Conservation (phyloP, 2,329 filamentous ascomycete genomes). For the Hypoxylon sp. region DNA sequence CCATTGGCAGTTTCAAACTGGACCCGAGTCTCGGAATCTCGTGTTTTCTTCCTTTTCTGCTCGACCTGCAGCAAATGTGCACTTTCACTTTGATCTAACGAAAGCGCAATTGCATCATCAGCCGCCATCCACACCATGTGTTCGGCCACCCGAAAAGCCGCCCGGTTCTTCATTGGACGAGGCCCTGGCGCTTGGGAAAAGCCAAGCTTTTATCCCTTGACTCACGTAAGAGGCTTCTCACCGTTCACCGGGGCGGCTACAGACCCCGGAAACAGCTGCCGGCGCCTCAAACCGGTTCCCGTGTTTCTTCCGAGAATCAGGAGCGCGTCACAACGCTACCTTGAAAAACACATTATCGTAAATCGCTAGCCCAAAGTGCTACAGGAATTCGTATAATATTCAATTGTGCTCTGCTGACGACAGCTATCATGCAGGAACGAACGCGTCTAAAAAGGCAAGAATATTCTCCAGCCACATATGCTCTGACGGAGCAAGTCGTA, state of each 20-base stretch:
- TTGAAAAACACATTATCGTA: background rate
- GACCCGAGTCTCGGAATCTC: constrained; percentile 30
- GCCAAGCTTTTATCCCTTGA: constrained; percentile 31
- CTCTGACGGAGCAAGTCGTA: background rate
- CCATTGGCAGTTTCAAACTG: constrained; percentile 15
- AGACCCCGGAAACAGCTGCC: constrained; percentile 4
- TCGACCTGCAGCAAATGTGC: constrained; percentile 28
- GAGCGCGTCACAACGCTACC: background rate
- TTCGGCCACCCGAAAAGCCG: constrained; percentile 21
- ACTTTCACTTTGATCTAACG: constrained; percentile 9
- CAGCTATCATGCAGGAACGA: background rate
- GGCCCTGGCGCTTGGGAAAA: constrained; percentile 17
- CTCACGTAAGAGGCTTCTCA: constrained; percentile 19
- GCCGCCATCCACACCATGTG: constrained; percentile 21
- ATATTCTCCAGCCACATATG: background rate
- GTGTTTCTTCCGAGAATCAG: constrained; percentile 12
- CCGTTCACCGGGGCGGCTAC: constrained; percentile 21
- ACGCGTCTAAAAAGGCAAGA: background rate
- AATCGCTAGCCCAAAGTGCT: too few species aligned
- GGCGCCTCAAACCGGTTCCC: background rate
- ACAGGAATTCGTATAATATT: background rate
- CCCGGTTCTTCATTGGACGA: constrained; percentile 32
- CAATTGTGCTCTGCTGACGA: background rate
- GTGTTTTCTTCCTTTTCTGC: constrained; percentile 19
- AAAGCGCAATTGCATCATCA: constrained; percentile 44